Base-by-base conservation (phyloP, 116 monocot genomes). In the Trichopus zeylanicus region DNA sequence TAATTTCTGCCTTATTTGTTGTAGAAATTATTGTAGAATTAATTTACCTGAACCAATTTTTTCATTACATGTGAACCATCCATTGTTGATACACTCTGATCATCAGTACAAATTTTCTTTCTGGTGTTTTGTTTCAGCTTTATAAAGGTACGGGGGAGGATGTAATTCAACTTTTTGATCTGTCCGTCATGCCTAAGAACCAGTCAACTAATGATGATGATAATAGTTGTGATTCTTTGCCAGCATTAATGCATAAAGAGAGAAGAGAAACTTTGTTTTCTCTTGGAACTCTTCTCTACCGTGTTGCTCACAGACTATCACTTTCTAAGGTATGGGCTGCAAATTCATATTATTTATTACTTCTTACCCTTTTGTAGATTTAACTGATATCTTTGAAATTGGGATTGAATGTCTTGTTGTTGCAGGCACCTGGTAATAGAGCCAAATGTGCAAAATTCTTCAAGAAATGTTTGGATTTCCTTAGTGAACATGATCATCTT, bases 161-260 rank as follows among this genome's bases (percentile, higher is more conserved):
- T 72, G 88, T 88, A 6, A 85, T 98, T 65, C 98, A 92, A 62
- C 82, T 98, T 56, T 98, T 78, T 78, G 85, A 98, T 68, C 68
- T 98, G 6, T 92, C 92, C 64, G 78, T 76, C 27, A 68, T 92
- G 55, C 92, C 98, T 18, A 75, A 79, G 64, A 78, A 49, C 19
- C 77, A 70, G 64, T 35, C 85, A 31, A 56, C 73, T 37, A 70
- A 77, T 62, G 79, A 78, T 72, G 70, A 72, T 67, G 77, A 82
- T 63, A 68, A 64, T 68, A 48, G 47, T 16, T 62, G 58, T 59
- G 67, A 71, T 58, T 75, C 82, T 54, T 65, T 91, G 42, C 57
- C 78, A 59, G 88, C 88, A 48, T 28, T 88, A 10, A 68, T 98
- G 68, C 76, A 85, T 29, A 92, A 85, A 74, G 82, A 70, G 27